Conservation (phyloP, 768 basidiomycete genomes). For the Suillus weaverae region DNA sequence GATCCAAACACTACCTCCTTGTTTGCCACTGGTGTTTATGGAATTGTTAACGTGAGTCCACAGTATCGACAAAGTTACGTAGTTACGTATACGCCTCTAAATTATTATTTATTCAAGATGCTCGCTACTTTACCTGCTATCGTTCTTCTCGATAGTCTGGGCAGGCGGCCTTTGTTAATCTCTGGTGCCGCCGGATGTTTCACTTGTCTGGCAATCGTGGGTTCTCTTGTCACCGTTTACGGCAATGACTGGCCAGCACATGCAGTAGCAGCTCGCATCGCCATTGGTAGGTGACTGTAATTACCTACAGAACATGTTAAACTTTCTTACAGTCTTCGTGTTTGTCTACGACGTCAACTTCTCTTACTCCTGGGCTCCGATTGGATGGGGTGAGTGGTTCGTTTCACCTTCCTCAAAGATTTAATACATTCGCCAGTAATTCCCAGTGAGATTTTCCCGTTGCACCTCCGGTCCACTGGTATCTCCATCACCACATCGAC, state of each 20-base stretch:
- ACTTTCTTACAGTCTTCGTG: conserved; percentile 33
- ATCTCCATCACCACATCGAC: conserved; percentile 44
- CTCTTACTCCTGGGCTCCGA: conserved; percentile 37
- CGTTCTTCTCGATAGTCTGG: conserved; percentile 38
- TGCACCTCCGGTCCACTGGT: conserved; percentile 42
- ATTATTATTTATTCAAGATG: conserved; percentile 19
- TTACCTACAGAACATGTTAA: conserved; percentile 17
- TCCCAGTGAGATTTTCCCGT: conserved; percentile 42
- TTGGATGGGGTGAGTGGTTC: conserved; percentile 26
- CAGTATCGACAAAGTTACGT: not conserved
- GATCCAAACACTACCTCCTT: conserved; percentile 43
- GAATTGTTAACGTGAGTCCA: conserved; percentile 32
- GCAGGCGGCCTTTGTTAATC: conserved; percentile 42
- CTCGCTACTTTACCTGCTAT: conserved; percentile 40
- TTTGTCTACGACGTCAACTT: conserved; percentile 41
- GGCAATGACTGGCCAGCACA: conserved; percentile 31
- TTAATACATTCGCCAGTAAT: conserved; percentile 29
- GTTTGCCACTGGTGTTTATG: conserved; percentile 44
- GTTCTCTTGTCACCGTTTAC: conserved; percentile 29
- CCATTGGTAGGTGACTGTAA: conserved; percentile 30
- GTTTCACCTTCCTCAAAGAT: conserved; percentile 5
- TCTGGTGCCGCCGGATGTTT: conserved; percentile 37
- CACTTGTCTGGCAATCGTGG: conserved; percentile 30
- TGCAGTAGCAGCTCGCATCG: conserved; percentile 25
- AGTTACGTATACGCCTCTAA: not conserved